These are phyloP conservation scores for Sphaerulina musiva DNA, from an alignment of 2,329 filamentous ascomycete species.

Conservation along the genomic window DNA sequence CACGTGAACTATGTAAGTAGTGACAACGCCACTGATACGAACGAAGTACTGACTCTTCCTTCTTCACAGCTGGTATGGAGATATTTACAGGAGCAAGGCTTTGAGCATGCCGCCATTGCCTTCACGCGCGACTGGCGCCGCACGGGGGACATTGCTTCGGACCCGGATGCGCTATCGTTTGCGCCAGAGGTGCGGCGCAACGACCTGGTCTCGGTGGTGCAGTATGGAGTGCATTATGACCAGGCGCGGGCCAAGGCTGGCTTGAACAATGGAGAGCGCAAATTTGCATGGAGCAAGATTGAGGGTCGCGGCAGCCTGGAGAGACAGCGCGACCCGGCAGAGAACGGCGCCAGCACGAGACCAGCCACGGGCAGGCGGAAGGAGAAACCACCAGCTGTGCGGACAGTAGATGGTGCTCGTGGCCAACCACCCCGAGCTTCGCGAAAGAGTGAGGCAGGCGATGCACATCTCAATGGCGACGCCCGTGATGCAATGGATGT, in stretches of 20 bases:
- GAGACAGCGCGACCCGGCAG: conserved; percentile 13
- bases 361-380: conserved; percentile 15
- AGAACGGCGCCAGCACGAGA: conserved; percentile 14
- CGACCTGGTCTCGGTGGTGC: conserved; percentile 55
- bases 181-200: conserved; percentile 53
- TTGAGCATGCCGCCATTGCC: conserved; percentile 44
- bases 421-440: conserved; percentile 27
- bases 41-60: neutral
- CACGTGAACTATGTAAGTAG: conserved; percentile 54
- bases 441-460: conserved; percentile 29
- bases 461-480: conserved; percentile 38
- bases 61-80: conserved; percentile 52
- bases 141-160: conserved; percentile 30
- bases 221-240: conserved; percentile 54
- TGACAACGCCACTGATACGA: neutral
- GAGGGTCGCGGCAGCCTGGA: conserved; percentile 22
- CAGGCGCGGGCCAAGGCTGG: conserved; percentile 27
- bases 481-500: conserved; percentile 41
- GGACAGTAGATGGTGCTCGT: conserved; percentile 17
- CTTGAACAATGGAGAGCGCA: conserved; percentile 20
- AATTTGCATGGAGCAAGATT: conserved; percentile 25
- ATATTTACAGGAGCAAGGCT: conserved; percentile 42
- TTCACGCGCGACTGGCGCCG: conserved; percentile 58
- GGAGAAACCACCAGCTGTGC: conserved; percentile 15
- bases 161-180: conserved; percentile 57